phyloP scores from a whole-genome alignment of 2,329 filamentous ascomycete species.

The Colletotrichum endophyticum region DNA sequence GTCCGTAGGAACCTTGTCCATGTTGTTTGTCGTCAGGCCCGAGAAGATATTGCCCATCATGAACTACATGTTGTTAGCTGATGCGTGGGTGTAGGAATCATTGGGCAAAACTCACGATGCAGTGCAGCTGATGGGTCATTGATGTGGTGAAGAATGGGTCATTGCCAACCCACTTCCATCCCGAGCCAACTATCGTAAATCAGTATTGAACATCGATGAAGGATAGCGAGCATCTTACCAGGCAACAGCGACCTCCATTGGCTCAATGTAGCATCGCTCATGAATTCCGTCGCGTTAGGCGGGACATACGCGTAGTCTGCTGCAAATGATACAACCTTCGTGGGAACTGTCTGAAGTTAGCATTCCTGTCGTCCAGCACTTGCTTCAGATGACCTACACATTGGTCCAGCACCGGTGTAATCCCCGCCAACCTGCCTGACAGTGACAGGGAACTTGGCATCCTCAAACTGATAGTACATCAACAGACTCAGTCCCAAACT shows the following conservation, averaged over 20 bases:
- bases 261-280: slow-evolving; percentile 36
- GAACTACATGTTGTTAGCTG: slow-evolving; percentile 23
- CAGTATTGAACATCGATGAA: background rate
- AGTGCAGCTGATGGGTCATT: slow-evolving; percentile 46
- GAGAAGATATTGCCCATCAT: slow-evolving; percentile 39
- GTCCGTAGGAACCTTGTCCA: slow-evolving; percentile 26
- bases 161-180: slow-evolving; percentile 33
- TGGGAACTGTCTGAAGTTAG: slow-evolving; percentile 31
- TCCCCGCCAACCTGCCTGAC: slow-evolving; percentile 42
- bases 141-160: slow-evolving; percentile 44
- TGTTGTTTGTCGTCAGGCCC: slow-evolving; percentile 22
- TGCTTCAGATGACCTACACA: slow-evolving; percentile 28
- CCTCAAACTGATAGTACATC: slow-evolving; percentile 17
- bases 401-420: slow-evolving; percentile 37
- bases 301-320: slow-evolving; percentile 43
- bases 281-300: slow-evolving; percentile 41
- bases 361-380: background rate
- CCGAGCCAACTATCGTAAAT: slow-evolving; percentile 32
- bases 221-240: slow-evolving; percentile 22
- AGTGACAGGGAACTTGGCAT: background rate
- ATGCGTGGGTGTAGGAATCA: background rate
- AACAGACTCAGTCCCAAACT: slow-evolving; percentile 10
- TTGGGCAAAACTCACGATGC: slow-evolving; percentile 31
- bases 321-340: slow-evolving; percentile 40
- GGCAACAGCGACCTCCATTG: slow-evolving; percentile 46